A percentile compares a stretch with the other conserved stretches of the same genome.
These are phyloP conservation scores for Neurospora tetraspora DNA, from an alignment of 495 filamentous ascomycete species.

Conservation along the genomic window DNA sequence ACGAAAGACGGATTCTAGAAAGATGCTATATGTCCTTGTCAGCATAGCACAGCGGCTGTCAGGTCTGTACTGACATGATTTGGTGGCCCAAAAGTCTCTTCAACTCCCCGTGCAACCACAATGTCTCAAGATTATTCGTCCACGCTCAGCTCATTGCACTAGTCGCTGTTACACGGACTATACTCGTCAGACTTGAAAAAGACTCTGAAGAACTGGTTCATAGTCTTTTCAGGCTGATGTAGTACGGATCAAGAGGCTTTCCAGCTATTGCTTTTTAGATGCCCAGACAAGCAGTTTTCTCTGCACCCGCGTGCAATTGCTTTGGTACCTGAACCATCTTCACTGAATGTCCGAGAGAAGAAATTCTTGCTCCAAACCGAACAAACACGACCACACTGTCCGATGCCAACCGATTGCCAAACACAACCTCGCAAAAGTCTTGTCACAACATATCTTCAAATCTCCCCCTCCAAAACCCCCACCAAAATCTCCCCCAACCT, in stretches of 20 bases:
- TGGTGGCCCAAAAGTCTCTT: neutral
- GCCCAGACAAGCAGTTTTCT: neutral
- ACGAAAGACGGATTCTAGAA: neutral
- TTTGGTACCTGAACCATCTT: neutral
- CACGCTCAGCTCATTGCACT: neutral
- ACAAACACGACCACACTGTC: neutral
- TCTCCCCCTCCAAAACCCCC: slow-evolving; percentile 1
- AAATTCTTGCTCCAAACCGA: neutral
- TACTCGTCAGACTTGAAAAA: neutral
- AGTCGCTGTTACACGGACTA: neutral
- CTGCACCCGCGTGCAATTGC: neutral
- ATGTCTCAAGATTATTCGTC: neutral
- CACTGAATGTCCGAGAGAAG: neutral
- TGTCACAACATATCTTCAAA: neutral
- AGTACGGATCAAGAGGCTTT: neutral
- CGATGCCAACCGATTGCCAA: neutral
- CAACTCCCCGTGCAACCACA: neutral
- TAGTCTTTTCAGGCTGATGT: neutral
- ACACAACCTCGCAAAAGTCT: neutral
- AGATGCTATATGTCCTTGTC: neutral
- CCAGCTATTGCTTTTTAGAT: neutral
- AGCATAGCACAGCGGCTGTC: neutral
- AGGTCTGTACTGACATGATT: neutral
- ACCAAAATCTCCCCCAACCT: slow-evolving; percentile 12
- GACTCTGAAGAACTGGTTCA: neutral